phyloP scores from a whole-genome alignment of 31 red algal species.

The Odonthalia washingtoniensis region DNA sequence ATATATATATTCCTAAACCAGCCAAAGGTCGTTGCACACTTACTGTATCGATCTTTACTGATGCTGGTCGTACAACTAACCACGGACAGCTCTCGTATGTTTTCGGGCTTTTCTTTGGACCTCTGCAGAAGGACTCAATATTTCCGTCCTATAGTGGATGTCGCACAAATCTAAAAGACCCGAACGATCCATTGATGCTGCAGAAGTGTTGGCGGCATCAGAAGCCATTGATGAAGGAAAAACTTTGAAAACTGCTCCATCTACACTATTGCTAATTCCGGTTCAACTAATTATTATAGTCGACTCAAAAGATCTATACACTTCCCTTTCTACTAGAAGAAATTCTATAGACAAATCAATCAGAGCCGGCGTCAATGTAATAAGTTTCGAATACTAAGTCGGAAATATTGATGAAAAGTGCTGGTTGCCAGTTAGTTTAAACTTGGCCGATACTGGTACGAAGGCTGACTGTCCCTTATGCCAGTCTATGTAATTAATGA shows the following conservation, averaged over 20 bases:
- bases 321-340: neutral
- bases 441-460: constrained; percentile 18
- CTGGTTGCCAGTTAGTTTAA: constrained; percentile 17
- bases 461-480: neutral
- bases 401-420: neutral
- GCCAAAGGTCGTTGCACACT: neutral
- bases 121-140: neutral
- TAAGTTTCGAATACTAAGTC: constrained; percentile 3
- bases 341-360: constrained; percentile 3
- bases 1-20: neutral
- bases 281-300: neutral
- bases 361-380: neutral
- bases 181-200: neutral
- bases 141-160: neutral
- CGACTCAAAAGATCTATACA: constrained; percentile 16
- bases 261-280: neutral
- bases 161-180: constrained; percentile 1
- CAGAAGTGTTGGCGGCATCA: neutral
- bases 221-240: neutral
- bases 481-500: neutral
- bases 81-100: neutral
- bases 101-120: neutral
- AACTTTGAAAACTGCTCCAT: neutral
- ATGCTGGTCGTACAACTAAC: neutral
- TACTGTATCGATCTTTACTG: neutral